Evolutionary conservation across 257 asterid genomes (phyloP), one percentile per base, ranked within the genome.

Genomic region (Pogostemon cablin): DNA sequence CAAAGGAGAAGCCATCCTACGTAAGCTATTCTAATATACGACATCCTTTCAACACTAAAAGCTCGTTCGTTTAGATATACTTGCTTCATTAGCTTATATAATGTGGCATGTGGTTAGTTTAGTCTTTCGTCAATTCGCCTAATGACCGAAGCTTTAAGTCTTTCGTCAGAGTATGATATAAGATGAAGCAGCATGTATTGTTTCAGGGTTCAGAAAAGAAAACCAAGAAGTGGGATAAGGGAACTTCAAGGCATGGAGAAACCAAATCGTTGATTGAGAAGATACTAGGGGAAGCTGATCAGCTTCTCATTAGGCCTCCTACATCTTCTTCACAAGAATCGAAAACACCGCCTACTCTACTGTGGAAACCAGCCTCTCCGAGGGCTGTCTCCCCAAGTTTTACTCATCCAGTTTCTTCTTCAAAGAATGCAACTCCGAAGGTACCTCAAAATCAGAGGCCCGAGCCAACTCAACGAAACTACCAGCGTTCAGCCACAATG

Each of bases 271-370:
- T 20, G 1, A 90, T 92, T 34, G 98, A 90, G 81, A 82, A 93
- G 77, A 93, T 93, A 78, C 71, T 93, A 75, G 96, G 96, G 44
- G 98, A 93, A 85, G 95, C 85, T 3, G 97, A 91, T 72, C 80
- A 89, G 52, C 81, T 87, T 4, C 82, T 84, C 15, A 74, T 79
- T 17, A 78, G 82, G 85, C 86, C 86, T 68, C 82, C 86, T 8
- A 4, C 78, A 62, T 55, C 86, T 66, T 68, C 86, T 66, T 68
- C 86, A 7, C 84, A 81, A 20, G 72, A 73, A 60, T 79, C 85
- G 43, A 86, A 49, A 68, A 42, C 79, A 38, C 66, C 86, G 52
- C 77, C 80, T 61, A 17, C 83, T 64, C 65, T 77, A 6, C 74
- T 69, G 7, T 73, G 73, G 67, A 77, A 83, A 67, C 86, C 80